phyloP scores from a whole-genome alignment of 2,329 filamentous ascomycete genomes.

The Penicillium corylophilum region DNA sequence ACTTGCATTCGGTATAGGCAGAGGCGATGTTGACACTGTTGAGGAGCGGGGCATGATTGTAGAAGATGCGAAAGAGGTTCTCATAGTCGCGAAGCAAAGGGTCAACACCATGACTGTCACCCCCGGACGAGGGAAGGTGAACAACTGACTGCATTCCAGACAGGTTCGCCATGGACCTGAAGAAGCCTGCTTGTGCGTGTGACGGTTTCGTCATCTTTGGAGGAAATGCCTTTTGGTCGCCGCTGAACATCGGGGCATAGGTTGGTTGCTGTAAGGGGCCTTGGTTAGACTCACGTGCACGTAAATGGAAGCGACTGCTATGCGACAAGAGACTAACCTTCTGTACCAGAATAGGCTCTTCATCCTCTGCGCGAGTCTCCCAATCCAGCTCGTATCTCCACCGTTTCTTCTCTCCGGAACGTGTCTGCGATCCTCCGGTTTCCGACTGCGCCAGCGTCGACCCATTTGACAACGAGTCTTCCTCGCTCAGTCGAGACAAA shows the following conservation, averaged over 20 bases:
- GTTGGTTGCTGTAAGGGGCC: constrained; percentile 30
- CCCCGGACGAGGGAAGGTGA: constrained; percentile 47
- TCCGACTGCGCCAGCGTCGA: constrained; percentile 40
- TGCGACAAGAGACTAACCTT: constrained; percentile 52
- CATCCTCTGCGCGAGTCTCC: constrained; percentile 65
- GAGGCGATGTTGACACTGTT: constrained; percentile 87
- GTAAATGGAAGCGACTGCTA: not conserved
- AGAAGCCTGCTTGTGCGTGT: constrained; percentile 67
- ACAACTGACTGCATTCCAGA: constrained; percentile 55
- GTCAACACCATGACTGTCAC: constrained; percentile 62
- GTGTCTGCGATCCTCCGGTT: constrained; percentile 39
- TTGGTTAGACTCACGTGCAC: constrained; percentile 11
- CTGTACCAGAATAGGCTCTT: constrained; percentile 85
- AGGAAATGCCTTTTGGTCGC: constrained; percentile 45
- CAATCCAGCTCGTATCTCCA: constrained; percentile 90
- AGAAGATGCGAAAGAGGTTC: constrained; percentile 93
- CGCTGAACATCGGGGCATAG: constrained; percentile 58
- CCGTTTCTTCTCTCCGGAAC: constrained; percentile 54
- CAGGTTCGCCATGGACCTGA: constrained; percentile 84
- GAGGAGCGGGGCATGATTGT: constrained; percentile 81
- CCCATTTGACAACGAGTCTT: constrained; percentile 36
- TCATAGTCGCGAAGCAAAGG: constrained; percentile 89
- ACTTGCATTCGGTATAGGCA: constrained; percentile 92
- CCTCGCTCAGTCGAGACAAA: constrained; percentile 38
- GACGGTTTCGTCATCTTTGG: constrained; percentile 64